Base-by-base conservation (phyloP, 768 basidiomycete genomes). In the Leccinum broughii region DNA sequence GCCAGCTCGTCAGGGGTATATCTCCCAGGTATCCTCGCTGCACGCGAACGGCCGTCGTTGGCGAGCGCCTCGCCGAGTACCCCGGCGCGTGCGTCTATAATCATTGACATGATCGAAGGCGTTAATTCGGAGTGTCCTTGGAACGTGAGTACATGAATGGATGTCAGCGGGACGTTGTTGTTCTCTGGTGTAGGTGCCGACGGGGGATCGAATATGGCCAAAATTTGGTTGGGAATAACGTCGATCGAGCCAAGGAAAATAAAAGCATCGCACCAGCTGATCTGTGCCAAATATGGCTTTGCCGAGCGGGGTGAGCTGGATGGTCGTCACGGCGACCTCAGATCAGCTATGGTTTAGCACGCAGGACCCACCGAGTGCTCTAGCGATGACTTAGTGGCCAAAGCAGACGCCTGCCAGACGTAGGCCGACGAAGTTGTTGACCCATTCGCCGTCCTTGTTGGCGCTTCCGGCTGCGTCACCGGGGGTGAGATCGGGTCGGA, bases 71-170 rank as follows among this genome's bases (percentile, higher is more conserved):
- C 67, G 56, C 79, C 76, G 6, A 95, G 77, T 9, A 83, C 67
- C 0, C 83, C 85, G 0, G 71, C 64, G 2, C 90, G 84, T n/a
- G 70, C 70, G 9, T 78, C 30, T 32, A 32, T 32, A 4, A 32
- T 32, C 30, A 32, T 32, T 28, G 75, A 68, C 46, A 90, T 78
- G 57, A 94, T 83, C 20, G 77, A 70, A 46, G 83, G 76, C 0
- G 83, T 87, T 74, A 92, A 97, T 69, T 98, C 95, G 1, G 96
- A 95, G 72, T 98, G 96, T 1, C 95, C 95, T 72, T 98, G 94
- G n/a, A 44, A 17, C 15, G 41, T 20, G 17, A 20, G 41, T 6
- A 20, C n/a, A 13, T 44, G 41, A 4, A 44, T 44, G 41, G 41
- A 44, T 44, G n/a, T 9, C 17, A n/a, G 41, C 10, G 41, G 41